phyloP scores from a whole-genome alignment of 2,329 filamentous ascomycete species.

The Hypoxylon sp. region DNA sequence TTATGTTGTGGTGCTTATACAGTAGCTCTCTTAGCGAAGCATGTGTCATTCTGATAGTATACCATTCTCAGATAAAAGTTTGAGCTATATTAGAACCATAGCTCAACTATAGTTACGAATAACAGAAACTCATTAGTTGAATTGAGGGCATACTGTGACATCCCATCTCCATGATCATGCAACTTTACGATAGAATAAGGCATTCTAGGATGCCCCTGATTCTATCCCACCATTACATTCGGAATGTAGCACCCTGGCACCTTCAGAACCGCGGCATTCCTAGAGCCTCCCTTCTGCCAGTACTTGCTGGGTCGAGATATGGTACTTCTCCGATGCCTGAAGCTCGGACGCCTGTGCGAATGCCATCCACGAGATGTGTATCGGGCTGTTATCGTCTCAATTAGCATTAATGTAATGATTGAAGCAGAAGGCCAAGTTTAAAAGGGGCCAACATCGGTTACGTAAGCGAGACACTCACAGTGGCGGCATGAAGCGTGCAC shows the following conservation, averaged over 20 bases:
- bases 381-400: slow-evolving; percentile 46
- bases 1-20: too few relatives aligned
- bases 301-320: slow-evolving; percentile 55
- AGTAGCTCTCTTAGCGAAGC: too few relatives aligned
- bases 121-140: neutral
- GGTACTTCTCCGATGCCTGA: slow-evolving; percentile 56
- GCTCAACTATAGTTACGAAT: too few relatives aligned
- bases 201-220: neutral
- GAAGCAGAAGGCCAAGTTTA: neutral
- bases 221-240: neutral
- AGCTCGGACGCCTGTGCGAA: slow-evolving; percentile 54
- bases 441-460: neutral
- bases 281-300: slow-evolving; percentile 49
- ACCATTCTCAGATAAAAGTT: too few relatives aligned
- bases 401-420: slow-evolving; percentile 4
- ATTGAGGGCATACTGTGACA: neutral
- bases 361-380: slow-evolving; percentile 51
- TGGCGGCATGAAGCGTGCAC: slow-evolving; percentile 52
- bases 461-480: slow-evolving; percentile 44
- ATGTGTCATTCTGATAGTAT: too few relatives aligned
- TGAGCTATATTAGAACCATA: too few relatives aligned
- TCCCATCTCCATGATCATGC: neutral
- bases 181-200: neutral
- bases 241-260: neutral
- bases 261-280: slow-evolving; percentile 36